These are phyloP conservation scores for Vanrija sp. DNA, from an alignment of 1,284 basidiomycete species.

Conservation along the genomic window DNA sequence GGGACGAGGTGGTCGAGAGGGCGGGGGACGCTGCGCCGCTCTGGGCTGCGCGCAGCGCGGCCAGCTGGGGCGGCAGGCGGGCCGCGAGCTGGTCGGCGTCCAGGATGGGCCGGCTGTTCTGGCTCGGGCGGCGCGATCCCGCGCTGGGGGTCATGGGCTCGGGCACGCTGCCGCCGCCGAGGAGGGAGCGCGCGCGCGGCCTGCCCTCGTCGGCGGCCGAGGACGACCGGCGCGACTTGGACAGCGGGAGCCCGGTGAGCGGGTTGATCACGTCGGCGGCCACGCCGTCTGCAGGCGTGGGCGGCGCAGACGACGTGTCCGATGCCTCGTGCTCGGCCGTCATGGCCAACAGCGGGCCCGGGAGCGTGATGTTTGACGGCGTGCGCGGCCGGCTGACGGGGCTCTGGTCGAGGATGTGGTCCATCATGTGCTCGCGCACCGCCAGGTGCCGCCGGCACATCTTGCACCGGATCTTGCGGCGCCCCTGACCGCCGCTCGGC, in stretches of 20 bases:
- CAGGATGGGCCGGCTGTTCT: constrained; percentile 9
- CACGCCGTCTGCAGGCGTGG: constrained; percentile 17
- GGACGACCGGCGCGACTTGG: constrained; percentile 1
- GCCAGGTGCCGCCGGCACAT: constrained; percentile 87
- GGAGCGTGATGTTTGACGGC: constrained; percentile 32
- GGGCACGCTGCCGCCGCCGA: not conserved
- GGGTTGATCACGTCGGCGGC: constrained; percentile 44
- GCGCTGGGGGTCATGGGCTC: not conserved
- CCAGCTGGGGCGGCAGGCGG: constrained; percentile 42
- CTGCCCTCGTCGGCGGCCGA: not conserved
- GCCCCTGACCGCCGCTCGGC: constrained; percentile 47
- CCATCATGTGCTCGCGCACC: constrained; percentile 83
- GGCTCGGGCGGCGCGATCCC: not conserved
- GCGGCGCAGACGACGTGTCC: too few relatives aligned
- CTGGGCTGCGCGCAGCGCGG: constrained; percentile 31
- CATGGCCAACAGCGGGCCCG: constrained; percentile 6
- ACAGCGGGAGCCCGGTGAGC: constrained; percentile 38
- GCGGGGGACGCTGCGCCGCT: not conserved
- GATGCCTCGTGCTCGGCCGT: not conserved
- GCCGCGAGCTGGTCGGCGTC: constrained; percentile 36
- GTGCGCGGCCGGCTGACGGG: constrained; percentile 41
- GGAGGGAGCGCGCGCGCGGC: constrained; percentile 2
- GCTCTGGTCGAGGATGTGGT: constrained; percentile 61
- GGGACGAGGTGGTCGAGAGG: not conserved
- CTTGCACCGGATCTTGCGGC: constrained; percentile 70